Evolutionary conservation across 116 monocot genomes (phyloP).

Genomic region (Dioscorea cayenensis): DNA sequence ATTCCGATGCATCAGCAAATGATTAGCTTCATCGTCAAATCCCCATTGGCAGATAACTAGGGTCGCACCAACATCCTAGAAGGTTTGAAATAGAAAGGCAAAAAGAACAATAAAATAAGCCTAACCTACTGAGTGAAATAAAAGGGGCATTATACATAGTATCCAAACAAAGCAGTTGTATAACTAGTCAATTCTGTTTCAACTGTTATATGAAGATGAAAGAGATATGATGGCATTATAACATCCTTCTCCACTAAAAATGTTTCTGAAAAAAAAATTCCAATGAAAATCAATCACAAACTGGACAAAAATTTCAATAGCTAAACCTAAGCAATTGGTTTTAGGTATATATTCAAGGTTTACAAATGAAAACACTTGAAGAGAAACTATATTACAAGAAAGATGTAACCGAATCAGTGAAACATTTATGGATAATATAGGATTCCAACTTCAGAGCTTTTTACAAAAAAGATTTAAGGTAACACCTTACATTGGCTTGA

Average conservation of each 20-base stretch:
- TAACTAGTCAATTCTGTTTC: not conserved
- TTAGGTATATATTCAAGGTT: not conserved
- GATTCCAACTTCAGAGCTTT: not conserved
- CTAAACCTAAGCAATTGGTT: not conserved
- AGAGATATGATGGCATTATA: not conserved
- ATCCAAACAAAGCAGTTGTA: too few relatives aligned
- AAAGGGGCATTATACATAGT: too few relatives aligned
- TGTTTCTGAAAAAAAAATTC: not conserved
- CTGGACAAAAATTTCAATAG: not conserved
- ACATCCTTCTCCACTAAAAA: not conserved
- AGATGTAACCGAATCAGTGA: not conserved
- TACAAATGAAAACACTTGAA: not conserved
- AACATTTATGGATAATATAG: not conserved
- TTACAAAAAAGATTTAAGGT: too few relatives aligned
- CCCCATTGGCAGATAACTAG: conserved; percentile 99
- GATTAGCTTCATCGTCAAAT: conserved; percentile 99
- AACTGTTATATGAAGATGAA: not conserved
- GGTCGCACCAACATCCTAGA: conserved; percentile 94
- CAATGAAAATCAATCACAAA: not conserved
- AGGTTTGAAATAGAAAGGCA: not conserved
- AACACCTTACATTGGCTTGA: too few relatives aligned
- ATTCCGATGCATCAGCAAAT: conserved; percentile 90
- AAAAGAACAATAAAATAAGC: not conserved
- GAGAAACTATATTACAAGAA: too few relatives aligned
- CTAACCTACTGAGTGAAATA: not conserved